Evolutionary conservation across 371 early-diverging fungal species (phyloP).

Genomic region (Batkoa obscura): DNA sequence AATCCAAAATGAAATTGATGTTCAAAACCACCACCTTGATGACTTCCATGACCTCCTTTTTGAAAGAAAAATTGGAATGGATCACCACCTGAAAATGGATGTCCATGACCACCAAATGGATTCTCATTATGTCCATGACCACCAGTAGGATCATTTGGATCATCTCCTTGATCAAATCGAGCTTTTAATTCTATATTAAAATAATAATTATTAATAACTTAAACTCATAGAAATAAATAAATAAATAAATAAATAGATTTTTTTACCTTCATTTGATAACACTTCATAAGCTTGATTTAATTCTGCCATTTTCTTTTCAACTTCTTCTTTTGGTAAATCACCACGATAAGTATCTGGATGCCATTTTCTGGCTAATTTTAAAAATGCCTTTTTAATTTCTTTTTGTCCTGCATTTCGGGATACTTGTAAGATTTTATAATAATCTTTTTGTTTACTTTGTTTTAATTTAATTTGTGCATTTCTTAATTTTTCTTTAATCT

Average conservation of each 20-base stretch:
- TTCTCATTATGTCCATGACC: slow-evolving; percentile 22
- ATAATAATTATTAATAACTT: not conserved
- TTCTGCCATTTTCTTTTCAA: slow-evolving; percentile 75
- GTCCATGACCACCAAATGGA: slow-evolving; percentile 11
- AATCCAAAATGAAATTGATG: too few relatives aligned
- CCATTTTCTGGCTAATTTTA: slow-evolving; percentile 68
- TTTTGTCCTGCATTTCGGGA: slow-evolving; percentile 43
- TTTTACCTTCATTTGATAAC: slow-evolving; percentile 51
- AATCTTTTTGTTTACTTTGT: slow-evolving; percentile 60
- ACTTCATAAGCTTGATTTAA: slow-evolving; percentile 89
- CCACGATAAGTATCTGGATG: slow-evolving; percentile 84
- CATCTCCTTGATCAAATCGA: slow-evolving; percentile 78
- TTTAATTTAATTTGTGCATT: slow-evolving; percentile 47
- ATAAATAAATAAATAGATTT: too few relatives aligned
- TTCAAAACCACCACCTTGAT: too few relatives aligned
- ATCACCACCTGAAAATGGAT: slow-evolving; percentile 6
- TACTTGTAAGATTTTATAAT: slow-evolving; percentile 85
- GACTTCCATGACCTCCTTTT: slow-evolving; percentile 16
- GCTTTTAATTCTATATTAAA: slow-evolving; percentile 13
- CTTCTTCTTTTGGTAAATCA: slow-evolving; percentile 51
- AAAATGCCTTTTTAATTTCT: slow-evolving; percentile 84
- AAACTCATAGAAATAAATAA: too few relatives aligned
- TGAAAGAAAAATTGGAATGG: slow-evolving; percentile 7
- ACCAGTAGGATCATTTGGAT: slow-evolving; percentile 70
- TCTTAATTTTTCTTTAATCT: slow-evolving; percentile 29